Conservation (phyloP, 2,329 filamentous ascomycete genomes). For the Nemania sp. region DNA sequence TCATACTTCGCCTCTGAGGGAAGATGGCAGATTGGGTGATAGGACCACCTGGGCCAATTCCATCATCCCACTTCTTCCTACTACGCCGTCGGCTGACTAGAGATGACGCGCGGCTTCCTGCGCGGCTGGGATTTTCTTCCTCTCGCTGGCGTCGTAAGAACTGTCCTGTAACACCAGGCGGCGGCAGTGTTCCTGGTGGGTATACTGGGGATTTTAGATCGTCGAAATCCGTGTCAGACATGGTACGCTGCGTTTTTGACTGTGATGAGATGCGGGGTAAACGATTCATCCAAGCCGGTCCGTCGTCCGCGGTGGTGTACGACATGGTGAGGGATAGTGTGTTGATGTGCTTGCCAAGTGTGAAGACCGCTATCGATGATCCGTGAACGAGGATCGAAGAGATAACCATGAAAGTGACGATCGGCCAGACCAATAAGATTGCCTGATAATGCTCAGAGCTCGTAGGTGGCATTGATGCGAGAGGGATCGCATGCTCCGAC, state of each 20-base stretch:
- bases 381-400: slow-evolving; percentile 94
- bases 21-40: slow-evolving; percentile 88
- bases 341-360: slow-evolving; percentile 96
- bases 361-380: slow-evolving; percentile 98
- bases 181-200: slow-evolving; percentile 72
- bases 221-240: slow-evolving; percentile 76
- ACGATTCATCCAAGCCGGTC: slow-evolving; percentile 92
- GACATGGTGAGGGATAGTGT: slow-evolving; percentile 94
- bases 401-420: slow-evolving; percentile 91
- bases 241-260: slow-evolving; percentile 78
- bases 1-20: slow-evolving; percentile 55
- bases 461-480: slow-evolving; percentile 61
- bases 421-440: slow-evolving; percentile 90
- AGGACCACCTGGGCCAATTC: slow-evolving; percentile 80
- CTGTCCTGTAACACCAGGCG: slow-evolving; percentile 70
- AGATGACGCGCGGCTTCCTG: slow-evolving; percentile 63
- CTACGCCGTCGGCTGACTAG: slow-evolving; percentile 63
- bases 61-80: slow-evolving; percentile 70
- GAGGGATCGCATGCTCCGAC: slow-evolving; percentile 72
- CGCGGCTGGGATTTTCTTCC: slow-evolving; percentile 62
- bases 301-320: slow-evolving; percentile 89
- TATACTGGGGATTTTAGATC: slow-evolving; percentile 63
- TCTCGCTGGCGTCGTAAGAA: slow-evolving; percentile 85
- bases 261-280: slow-evolving; percentile 71
- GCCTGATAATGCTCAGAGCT: slow-evolving; percentile 65